Percentiles rank a stretch among this genome's conserved stretches.
Conservation (phyloP, 2,329 filamentous ascomycete genomes). For the Colletotrichum sidae region DNA sequence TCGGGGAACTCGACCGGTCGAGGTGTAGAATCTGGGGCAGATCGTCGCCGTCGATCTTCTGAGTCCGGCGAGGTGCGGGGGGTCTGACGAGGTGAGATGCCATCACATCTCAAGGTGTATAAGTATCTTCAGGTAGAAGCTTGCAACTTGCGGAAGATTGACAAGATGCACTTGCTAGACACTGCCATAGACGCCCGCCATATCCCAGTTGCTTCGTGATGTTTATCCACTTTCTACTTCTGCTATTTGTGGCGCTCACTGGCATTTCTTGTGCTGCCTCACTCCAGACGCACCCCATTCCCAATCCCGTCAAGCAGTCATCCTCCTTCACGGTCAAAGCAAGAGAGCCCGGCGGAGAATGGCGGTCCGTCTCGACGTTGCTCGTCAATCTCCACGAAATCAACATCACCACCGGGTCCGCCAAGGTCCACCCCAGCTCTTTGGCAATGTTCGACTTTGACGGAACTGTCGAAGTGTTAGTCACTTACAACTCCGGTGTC, state of each 20-base stretch:
- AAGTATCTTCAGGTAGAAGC: too few relatives aligned
- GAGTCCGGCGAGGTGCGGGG: too few relatives aligned
- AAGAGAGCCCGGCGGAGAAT: neutral
- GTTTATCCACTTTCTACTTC: too few relatives aligned
- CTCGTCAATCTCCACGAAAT: constrained; percentile 18
- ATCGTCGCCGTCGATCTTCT: too few relatives aligned
- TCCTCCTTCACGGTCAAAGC: constrained; percentile 2
- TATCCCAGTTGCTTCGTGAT: too few relatives aligned
- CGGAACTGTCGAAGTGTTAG: neutral
- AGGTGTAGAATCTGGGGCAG: too few relatives aligned
- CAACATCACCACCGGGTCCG: constrained; percentile 17
- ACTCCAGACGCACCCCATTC: constrained; percentile 6
- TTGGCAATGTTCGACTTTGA: constrained; percentile 15
- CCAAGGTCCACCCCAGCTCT: constrained; percentile 14
- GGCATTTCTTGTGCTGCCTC: neutral
- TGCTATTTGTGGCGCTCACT: neutral
- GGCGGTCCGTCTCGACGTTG: neutral
- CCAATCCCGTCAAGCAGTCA: constrained; percentile 1
- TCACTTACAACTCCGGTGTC: neutral
- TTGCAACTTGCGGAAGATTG: too few relatives aligned
- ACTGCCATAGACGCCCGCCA: too few relatives aligned
- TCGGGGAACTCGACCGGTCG: neutral
- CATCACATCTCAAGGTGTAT: too few relatives aligned
- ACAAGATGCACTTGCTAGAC: too few relatives aligned
- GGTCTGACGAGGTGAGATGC: too few relatives aligned